These are phyloP conservation scores for Begonia masoniana DNA, from an alignment of 306 rosid genomes.

Conservation along the genomic window DNA sequence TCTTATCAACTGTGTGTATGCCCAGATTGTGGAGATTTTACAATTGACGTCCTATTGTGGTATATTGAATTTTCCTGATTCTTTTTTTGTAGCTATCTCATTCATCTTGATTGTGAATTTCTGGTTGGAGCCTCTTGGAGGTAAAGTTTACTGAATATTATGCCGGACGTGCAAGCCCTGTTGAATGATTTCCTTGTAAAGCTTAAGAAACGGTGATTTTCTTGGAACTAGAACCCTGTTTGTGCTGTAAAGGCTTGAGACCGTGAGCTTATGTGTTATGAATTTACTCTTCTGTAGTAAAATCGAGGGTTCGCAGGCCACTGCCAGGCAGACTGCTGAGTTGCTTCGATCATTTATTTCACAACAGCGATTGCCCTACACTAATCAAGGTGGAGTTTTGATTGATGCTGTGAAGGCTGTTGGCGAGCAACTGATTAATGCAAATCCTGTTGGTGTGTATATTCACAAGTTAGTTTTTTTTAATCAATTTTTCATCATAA, in stretches of 20 bases:
- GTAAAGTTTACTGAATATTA: constrained; percentile 25
- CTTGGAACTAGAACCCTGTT: constrained; percentile 1
- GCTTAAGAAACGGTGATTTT: constrained; percentile 61
- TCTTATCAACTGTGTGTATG: too few relatives aligned
- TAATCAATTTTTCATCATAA: not conserved
- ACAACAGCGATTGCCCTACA: constrained; percentile 65
- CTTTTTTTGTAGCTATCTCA: too few relatives aligned
- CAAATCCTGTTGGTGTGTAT: constrained; percentile 77
- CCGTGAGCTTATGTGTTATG: not conserved
- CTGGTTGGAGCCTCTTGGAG: constrained; percentile 1
- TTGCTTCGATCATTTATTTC: constrained; percentile 79
- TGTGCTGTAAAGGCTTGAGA: not conserved
- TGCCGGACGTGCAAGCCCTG: constrained; percentile 77
- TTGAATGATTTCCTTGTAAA: constrained; percentile 62
- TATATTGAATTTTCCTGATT: too few relatives aligned
- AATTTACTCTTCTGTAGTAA: constrained; percentile 29
- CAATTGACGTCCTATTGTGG: too few relatives aligned
- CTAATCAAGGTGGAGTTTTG: constrained; percentile 69
- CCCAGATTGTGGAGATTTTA: too few relatives aligned
- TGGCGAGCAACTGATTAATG: constrained; percentile 89
- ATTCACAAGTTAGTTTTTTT: too few relatives aligned
- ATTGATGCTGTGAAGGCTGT: constrained; percentile 72
- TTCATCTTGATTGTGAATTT: too few relatives aligned
- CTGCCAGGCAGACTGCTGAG: constrained; percentile 75
- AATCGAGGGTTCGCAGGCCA: constrained; percentile 91